Percentiles rank a stretch among this genome's conserved stretches.
Conservation (phyloP, 352 stramenopile species). For the Phytophthora nicotianae region DNA sequence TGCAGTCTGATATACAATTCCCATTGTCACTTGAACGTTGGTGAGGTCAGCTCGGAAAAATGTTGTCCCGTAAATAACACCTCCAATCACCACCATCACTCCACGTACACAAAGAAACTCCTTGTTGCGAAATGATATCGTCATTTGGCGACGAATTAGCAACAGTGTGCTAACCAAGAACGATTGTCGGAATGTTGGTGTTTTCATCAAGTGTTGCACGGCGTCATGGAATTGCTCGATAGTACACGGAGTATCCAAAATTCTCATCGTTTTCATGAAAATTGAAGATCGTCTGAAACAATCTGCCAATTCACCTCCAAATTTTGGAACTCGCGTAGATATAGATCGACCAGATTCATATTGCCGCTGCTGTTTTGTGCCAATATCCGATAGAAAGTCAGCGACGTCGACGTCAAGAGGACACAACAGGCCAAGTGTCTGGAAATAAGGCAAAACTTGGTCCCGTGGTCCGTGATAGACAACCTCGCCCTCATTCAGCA, state of each 20-base stretch:
- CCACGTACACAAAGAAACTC: conserved; percentile 1
- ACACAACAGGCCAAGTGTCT: conserved; percentile 32
- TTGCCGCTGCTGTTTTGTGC: conserved; percentile 26
- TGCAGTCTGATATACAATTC: conserved; percentile 13
- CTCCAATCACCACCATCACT: conserved; percentile 3
- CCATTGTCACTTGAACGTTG: conserved; percentile 8
- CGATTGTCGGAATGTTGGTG: conserved; percentile 3
- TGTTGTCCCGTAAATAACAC: conserved; percentile 6
- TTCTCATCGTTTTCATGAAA: conserved; percentile 1
- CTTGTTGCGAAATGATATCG: conserved; percentile 3
- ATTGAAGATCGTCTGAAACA: conserved; percentile 1
- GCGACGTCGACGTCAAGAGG: conserved; percentile 28
- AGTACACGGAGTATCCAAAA: background rate
- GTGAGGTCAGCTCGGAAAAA: conserved; percentile 6
- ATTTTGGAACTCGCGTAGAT: background rate
- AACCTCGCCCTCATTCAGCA: conserved; percentile 77
- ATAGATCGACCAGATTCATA: conserved; percentile 4
- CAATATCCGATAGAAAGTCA: conserved; percentile 40
- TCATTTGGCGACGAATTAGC: conserved; percentile 1
- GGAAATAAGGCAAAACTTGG: conserved; percentile 31
- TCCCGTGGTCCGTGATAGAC: conserved; percentile 57
- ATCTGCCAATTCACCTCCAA: conserved; percentile 4
- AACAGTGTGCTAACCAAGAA: background rate
- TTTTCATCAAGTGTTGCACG: conserved; percentile 6
- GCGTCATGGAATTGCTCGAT: conserved; percentile 2